Conservation (phyloP, 257 asterid species). For the Solanum bulbocastanum region DNA sequence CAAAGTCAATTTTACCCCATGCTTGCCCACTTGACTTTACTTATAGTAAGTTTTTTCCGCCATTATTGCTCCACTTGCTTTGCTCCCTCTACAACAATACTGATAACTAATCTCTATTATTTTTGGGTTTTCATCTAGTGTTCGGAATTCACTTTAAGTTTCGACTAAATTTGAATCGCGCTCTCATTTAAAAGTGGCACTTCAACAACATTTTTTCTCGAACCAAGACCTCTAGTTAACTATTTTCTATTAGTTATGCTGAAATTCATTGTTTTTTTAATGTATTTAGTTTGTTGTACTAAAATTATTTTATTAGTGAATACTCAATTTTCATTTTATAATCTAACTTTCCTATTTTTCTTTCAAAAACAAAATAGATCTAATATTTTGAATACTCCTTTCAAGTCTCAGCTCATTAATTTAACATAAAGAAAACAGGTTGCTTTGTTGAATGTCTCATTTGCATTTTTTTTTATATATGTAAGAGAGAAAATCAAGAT, state of each 20-base stretch:
- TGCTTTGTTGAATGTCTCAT: background rate
- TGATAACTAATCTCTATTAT: background rate
- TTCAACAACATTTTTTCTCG: too few relatives aligned
- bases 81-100: background rate
- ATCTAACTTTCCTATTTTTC: background rate
- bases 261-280: too few relatives aligned
- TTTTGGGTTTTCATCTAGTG: fast-evolving
- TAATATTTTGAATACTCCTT: background rate
- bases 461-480: background rate
- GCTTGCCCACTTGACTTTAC: background rate
- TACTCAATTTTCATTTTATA: background rate
- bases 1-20: background rate
- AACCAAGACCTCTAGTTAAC: too few relatives aligned
- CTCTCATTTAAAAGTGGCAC: fast-evolving
- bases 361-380: background rate
- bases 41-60: background rate
- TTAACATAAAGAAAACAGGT: background rate
- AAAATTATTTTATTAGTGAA: too few relatives aligned
- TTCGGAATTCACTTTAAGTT: fast-evolving
- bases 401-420: background rate
- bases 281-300: background rate
- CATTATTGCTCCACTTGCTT: background rate
- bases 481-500: background rate
- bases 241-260: background rate
- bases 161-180: fast-evolving